Evolutionary conservation across 176 grass and related monocot genomes (phyloP).

Genomic region (Alopecurus myosuroides): DNA sequence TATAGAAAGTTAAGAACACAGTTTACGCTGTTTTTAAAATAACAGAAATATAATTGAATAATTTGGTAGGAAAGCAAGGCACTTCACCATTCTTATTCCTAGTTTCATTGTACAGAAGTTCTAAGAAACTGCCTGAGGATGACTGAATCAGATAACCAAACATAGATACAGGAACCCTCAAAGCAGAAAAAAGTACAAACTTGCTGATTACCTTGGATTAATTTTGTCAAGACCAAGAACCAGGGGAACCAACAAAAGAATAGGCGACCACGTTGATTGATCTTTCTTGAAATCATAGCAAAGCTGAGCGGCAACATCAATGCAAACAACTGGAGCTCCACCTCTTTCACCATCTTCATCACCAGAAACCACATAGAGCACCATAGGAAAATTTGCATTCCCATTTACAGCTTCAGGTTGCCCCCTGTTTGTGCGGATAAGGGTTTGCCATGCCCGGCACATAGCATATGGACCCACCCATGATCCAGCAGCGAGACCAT

Average conservation of each 20-base stretch:
- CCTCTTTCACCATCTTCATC: conserved; percentile 96
- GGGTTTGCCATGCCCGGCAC: conserved; percentile 94
- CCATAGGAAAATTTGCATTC: conserved; percentile 69
- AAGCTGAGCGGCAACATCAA: conserved; percentile 69
- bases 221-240: conserved; percentile 96
- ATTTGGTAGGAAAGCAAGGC: neutral
- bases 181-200: neutral
- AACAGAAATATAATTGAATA: neutral
- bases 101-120: neutral
- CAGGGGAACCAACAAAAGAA: conserved; percentile 87
- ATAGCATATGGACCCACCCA: conserved; percentile 97
- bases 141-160: neutral
- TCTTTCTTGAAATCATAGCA: conserved; percentile 57
- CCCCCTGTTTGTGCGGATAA: conserved; percentile 56
- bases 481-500: conserved; percentile 79
- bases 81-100: neutral
- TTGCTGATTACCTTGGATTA: conserved; percentile 81
- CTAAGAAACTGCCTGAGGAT: neutral
- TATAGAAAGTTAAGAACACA: neutral
- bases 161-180: neutral
- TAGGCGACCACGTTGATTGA: conserved; percentile 50
- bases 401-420: conserved; percentile 12
- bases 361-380: conserved; percentile 86
- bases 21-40: neutral
- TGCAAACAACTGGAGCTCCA: conserved; percentile 92